Conservation (phyloP, 2,329 filamentous ascomycete genomes). For the Cladosporium sp. region DNA sequence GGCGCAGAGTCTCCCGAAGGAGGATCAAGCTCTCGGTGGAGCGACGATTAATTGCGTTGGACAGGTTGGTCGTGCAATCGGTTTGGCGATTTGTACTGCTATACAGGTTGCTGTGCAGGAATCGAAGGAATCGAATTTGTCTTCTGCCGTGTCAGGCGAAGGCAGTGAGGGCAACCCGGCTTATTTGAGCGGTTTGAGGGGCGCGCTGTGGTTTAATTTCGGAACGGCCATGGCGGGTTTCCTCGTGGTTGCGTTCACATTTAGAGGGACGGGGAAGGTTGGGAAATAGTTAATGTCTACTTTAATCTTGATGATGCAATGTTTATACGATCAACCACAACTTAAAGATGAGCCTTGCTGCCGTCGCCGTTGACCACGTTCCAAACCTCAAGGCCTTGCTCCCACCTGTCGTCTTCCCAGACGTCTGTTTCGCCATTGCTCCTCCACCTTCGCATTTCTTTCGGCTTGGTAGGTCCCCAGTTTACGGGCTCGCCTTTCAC, state of each 20-base stretch:
- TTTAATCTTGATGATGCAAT: neutral
- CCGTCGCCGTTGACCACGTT: conserved; percentile 31
- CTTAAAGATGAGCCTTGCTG: neutral
- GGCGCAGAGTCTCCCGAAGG: conserved; percentile 55
- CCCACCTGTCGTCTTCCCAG: conserved; percentile 43
- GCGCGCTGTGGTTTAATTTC: conserved; percentile 38
- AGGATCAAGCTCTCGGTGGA: conserved; percentile 64
- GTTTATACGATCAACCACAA: neutral
- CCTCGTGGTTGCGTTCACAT: conserved; percentile 29
- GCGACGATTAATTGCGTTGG: conserved; percentile 63
- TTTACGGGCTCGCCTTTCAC: conserved; percentile 36
- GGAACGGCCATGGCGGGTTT: conserved; percentile 33
- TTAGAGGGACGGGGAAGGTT: conserved; percentile 27
- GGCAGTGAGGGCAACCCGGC: conserved; percentile 24
- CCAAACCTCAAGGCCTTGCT: conserved; percentile 47
- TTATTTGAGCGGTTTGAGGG: conserved; percentile 35
- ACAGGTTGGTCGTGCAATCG: conserved; percentile 61
- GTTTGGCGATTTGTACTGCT: conserved; percentile 60
- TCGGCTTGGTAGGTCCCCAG: conserved; percentile 35
- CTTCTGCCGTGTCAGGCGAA: conserved; percentile 23
- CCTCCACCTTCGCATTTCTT: conserved; percentile 42
- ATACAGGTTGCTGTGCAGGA: conserved; percentile 56
- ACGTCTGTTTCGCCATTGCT: conserved; percentile 43
- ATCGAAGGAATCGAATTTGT: conserved; percentile 26
- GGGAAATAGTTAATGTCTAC: conserved; percentile 18